phyloP scores from a whole-genome alignment of 2,329 filamentous ascomycete genomes.

The Plenodomus tracheiphilus region DNA sequence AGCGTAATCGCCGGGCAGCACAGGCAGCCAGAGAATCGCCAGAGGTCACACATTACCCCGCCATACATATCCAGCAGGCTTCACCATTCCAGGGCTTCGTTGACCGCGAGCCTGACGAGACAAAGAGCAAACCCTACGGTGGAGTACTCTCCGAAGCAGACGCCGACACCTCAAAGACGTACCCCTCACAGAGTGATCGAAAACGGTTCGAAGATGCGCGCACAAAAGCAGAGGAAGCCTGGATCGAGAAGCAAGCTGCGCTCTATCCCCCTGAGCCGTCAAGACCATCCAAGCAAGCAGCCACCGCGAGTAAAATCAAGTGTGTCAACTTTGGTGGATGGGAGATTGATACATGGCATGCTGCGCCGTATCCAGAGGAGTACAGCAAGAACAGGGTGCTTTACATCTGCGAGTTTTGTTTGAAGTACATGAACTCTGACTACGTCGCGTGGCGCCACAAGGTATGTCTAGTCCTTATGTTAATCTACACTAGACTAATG shows the following conservation, averaged over 20 bases:
- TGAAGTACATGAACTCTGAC: constrained; percentile 99
- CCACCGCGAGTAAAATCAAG: constrained; percentile 93
- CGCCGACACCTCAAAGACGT: constrained; percentile 86
- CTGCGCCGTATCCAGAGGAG: constrained; percentile 95
- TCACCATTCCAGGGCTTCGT: constrained; percentile 87
- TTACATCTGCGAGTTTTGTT: constrained; percentile 99
- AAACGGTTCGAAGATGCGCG: constrained; percentile 88
- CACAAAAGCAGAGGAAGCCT: constrained; percentile 88
- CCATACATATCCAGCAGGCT: constrained; percentile 66
- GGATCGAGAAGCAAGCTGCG: constrained; percentile 69
- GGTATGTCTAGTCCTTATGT: constrained; percentile 27
- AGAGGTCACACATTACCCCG: constrained; percentile 59
- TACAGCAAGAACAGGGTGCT: constrained; percentile 95
- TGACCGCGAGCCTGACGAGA: constrained; percentile 85
- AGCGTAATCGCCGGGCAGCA: constrained; percentile 53
- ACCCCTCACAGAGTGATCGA: constrained; percentile 79
- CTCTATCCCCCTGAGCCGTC: constrained; percentile 69
- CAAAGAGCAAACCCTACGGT: constrained; percentile 91
- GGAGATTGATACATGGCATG: constrained; percentile 99
- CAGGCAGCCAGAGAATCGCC: constrained; percentile 44
- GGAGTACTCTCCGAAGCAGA: constrained; percentile 88
- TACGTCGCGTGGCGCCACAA: constrained; percentile 98
- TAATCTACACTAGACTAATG: neutral
- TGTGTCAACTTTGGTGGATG: constrained; percentile 97
- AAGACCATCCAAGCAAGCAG: constrained; percentile 65